Percentiles rank a stretch among this genome's conserved stretches.
These are phyloP conservation scores for Phragmites australis DNA, from an alignment of 176 grass and related monocot genomes.

Conservation along the genomic window DNA sequence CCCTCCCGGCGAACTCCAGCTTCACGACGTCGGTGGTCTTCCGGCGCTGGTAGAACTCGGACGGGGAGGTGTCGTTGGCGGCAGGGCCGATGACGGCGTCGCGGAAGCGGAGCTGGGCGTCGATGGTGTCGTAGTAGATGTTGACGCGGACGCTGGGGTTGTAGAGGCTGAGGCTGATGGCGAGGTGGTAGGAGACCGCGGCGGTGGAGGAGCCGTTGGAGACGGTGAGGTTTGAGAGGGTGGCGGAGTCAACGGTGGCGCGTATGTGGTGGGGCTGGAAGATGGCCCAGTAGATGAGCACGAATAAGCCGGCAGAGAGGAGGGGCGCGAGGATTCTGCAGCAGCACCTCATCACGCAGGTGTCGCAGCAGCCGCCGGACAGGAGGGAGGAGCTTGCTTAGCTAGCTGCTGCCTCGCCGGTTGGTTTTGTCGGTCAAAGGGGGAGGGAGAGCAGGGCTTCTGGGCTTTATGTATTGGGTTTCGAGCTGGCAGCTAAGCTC, in stretches of 20 bases:
- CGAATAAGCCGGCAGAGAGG: background rate
- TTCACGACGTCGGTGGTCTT: conserved; percentile 28
- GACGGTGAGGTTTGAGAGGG: conserved; percentile 55
- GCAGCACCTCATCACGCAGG: background rate
- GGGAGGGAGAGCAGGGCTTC: background rate
- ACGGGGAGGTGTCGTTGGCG: conserved; percentile 33
- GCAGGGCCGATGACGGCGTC: conserved; percentile 36
- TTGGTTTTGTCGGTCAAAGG: background rate
- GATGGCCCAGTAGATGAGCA: conserved; percentile 55
- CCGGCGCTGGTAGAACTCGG: conserved; percentile 48
- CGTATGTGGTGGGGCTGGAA: conserved; percentile 55
- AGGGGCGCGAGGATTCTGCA: background rate
- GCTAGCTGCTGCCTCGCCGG: background rate
- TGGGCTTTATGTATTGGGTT: too few species aligned
- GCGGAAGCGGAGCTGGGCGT: conserved; percentile 33
- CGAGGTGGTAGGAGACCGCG: conserved; percentile 54
- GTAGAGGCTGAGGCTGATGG: conserved; percentile 41
- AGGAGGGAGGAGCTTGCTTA: too few species aligned
- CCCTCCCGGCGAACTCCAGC: conserved; percentile 32
- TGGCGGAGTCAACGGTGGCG: conserved; percentile 45
- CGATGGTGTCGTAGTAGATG: conserved; percentile 70
- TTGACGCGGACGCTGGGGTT: conserved; percentile 62
- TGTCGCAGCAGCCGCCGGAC: background rate
- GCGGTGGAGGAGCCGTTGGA: background rate
- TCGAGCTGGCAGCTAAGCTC: too few species aligned